phyloP scores from a whole-genome alignment of 2,329 filamentous ascomycete genomes.

The Botrytis pseudocinerea region DNA sequence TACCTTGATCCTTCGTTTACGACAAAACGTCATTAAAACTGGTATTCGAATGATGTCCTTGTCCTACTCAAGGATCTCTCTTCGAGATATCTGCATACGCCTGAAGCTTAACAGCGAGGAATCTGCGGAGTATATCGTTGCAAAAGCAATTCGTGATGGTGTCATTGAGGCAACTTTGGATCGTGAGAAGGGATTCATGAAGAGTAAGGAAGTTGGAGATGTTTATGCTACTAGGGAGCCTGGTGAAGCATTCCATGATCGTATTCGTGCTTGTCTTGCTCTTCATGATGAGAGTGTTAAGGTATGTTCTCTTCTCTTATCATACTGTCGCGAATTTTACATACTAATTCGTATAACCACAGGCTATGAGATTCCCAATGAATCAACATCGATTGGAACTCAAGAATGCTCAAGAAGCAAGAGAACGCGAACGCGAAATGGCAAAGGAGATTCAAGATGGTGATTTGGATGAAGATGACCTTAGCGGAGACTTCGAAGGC shows the following conservation, averaged over 20 bases:
- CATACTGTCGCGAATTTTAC: neutral
- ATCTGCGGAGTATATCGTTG: constrained; percentile 98
- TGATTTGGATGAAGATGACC: constrained; percentile 94
- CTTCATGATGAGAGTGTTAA: constrained; percentile 98
- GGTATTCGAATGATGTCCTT: constrained; percentile 99
- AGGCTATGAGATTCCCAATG: constrained; percentile 99
- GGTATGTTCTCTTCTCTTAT: constrained; percentile 52
- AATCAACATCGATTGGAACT: constrained; percentile 96
- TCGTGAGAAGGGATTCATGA: constrained; percentile 95
- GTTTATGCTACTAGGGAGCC: constrained; percentile 96
- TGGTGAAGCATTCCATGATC: constrained; percentile 95
- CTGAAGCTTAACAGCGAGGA: constrained; percentile 93
- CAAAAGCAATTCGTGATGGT: constrained; percentile 95
- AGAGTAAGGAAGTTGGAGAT: constrained; percentile 94
- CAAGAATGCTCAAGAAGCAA: constrained; percentile 97
- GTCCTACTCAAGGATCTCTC: constrained; percentile 94
- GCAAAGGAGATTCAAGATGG: constrained; percentile 99
- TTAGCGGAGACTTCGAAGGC: constrained; percentile 92
- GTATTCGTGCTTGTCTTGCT: constrained; percentile 85
- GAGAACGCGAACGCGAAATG: constrained; percentile 92
- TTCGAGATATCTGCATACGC: constrained; percentile 95
- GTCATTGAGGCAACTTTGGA: constrained; percentile 95
- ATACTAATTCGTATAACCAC: constrained; percentile 14
- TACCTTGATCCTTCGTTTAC: constrained; percentile 87
- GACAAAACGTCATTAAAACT: constrained; percentile 99